These are phyloP conservation scores for Aspergillus nomiae DNA, from an alignment of 2,329 filamentous ascomycete species.

Conservation along the genomic window DNA sequence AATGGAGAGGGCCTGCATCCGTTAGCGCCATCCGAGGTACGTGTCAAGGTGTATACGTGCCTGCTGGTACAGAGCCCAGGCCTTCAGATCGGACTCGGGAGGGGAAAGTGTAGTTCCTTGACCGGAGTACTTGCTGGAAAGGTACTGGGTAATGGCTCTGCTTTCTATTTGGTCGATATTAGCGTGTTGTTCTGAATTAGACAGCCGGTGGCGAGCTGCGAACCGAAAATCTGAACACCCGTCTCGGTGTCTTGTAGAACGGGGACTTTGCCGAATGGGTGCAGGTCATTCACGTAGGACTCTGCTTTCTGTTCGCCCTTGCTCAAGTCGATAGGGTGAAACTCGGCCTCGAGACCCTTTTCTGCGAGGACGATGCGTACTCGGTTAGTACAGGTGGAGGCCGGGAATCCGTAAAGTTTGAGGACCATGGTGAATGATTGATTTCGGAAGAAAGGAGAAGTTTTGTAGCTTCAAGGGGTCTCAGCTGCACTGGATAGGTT, in stretches of 20 bases:
- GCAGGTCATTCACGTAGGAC: constrained; percentile 24
- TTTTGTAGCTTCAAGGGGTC: neutral
- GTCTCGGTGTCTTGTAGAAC: constrained; percentile 37
- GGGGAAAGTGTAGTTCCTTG: constrained; percentile 19
- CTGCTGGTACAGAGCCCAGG: constrained; percentile 25
- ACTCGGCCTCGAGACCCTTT: constrained; percentile 31
- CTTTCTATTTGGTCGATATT: constrained; percentile 22
- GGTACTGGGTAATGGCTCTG: constrained; percentile 37
- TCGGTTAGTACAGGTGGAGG: constrained; percentile 27
- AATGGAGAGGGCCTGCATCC: constrained; percentile 26
- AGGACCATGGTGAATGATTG: constrained; percentile 27
- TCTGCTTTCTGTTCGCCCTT: constrained; percentile 30
- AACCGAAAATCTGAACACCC: constrained; percentile 24
- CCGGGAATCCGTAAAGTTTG: constrained; percentile 31
- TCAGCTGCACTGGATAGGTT: neutral
- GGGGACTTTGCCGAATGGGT: constrained; percentile 41
- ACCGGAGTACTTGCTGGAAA: constrained; percentile 21
- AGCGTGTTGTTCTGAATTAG: neutral
- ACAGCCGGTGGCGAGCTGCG: neutral
- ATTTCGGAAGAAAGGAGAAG: neutral
- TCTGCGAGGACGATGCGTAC: constrained; percentile 32
- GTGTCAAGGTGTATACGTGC: constrained; percentile 21
- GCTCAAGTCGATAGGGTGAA: constrained; percentile 26
- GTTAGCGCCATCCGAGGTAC: neutral
- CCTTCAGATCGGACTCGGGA: constrained; percentile 19